A percentile compares a stretch with the other conserved stretches of the same genome.
Evolutionary conservation across 129 eudicot species (phyloP).

Genomic region (Arctium minus): DNA sequence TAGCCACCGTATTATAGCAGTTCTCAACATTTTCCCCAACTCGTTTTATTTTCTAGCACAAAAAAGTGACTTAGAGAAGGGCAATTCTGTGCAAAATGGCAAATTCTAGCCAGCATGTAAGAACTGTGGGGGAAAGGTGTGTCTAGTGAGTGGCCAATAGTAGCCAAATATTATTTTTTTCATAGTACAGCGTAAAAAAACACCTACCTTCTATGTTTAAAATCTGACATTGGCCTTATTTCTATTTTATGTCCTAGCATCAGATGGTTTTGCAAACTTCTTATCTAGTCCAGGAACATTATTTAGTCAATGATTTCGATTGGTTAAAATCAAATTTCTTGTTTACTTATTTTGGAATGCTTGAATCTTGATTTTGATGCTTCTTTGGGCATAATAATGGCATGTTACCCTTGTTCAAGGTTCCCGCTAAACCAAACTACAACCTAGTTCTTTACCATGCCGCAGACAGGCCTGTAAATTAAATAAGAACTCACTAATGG

Average conservation of each 20-base stretch:
- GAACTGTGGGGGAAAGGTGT: neutral
- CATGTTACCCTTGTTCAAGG: slow-evolving; percentile 42
- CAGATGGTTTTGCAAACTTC: no score
- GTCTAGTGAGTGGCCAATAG: no score
- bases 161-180: no score
- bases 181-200: no score
- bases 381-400: slow-evolving; percentile 14
- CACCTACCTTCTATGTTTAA: neutral
- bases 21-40: neutral
- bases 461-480: slow-evolving; percentile 75
- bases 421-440: slow-evolving; percentile 94
- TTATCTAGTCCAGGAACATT: no score
- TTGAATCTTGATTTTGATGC: slow-evolving; percentile 14
- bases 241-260: no score
- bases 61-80: neutral
- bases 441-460: slow-evolving; percentile 92
- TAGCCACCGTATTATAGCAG: neutral
- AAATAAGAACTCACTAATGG: slow-evolving; percentile 64
- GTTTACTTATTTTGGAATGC: neutral
- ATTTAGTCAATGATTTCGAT: neutral
- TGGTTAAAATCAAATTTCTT: neutral
- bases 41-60: neutral
- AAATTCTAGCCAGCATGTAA: neutral
- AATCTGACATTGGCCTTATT: no score
- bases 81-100: neutral